These are phyloP conservation scores for Hypomyces rosellus DNA, from an alignment of 2,329 filamentous ascomycete species.

Conservation along the genomic window DNA sequence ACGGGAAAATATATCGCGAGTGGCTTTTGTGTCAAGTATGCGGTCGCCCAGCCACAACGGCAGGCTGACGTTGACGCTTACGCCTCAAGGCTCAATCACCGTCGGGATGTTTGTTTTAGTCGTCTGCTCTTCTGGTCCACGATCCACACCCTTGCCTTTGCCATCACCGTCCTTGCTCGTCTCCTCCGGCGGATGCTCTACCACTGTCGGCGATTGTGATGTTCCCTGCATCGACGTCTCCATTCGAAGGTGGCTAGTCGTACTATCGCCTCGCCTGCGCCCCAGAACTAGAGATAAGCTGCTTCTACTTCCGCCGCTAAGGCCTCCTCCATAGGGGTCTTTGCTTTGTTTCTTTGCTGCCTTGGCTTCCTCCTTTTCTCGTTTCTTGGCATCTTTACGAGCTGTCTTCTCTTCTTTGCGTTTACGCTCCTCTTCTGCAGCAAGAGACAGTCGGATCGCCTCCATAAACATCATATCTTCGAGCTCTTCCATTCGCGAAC, in stretches of 20 bases:
- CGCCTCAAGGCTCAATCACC: slow-evolving; percentile 7
- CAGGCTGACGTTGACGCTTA: neutral
- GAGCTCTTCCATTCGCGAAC: slow-evolving; percentile 69
- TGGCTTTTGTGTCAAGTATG: neutral
- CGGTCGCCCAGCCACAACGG: neutral
- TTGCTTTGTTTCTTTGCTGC: slow-evolving; percentile 55
- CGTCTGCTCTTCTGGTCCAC: slow-evolving; percentile 26
- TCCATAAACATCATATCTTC: slow-evolving; percentile 99
- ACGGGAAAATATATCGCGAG: neutral
- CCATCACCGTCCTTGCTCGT: slow-evolving; percentile 30
- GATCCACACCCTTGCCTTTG: slow-evolving; percentile 68
- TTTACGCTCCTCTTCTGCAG: slow-evolving; percentile 86
- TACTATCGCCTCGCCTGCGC: slow-evolving; percentile 53
- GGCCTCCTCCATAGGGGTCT: slow-evolving; percentile 29
- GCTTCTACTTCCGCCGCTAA: slow-evolving; percentile 51
- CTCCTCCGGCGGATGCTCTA: slow-evolving; percentile 16
- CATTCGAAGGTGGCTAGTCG: slow-evolving; percentile 51
- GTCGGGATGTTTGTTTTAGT: slow-evolving; percentile 27
- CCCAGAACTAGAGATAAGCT: slow-evolving; percentile 56
- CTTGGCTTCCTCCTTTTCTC: slow-evolving; percentile 79
- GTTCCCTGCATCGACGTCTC: slow-evolving; percentile 47
- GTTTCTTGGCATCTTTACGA: slow-evolving; percentile 74
- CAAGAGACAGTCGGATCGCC: slow-evolving; percentile 84
- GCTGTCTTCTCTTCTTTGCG: slow-evolving; percentile 56
- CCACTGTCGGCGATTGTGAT: slow-evolving; percentile 22